These are phyloP conservation scores for Myxozyma mucilagina DNA, from an alignment of 805 yeast genomes.

Conservation along the genomic window DNA sequence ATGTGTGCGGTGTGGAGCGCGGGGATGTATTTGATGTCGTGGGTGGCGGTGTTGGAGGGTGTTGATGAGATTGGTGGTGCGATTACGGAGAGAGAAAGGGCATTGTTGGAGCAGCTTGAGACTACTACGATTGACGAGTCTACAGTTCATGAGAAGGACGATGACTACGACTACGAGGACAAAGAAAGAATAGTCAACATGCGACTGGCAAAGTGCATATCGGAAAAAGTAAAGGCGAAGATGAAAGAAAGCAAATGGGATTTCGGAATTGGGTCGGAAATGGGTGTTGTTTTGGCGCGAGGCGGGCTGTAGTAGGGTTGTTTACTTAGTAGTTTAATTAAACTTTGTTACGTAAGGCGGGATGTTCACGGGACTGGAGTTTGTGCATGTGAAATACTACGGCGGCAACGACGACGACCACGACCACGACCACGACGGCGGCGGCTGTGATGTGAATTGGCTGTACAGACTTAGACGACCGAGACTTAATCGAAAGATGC, in stretches of 20 bases:
- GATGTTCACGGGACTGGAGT: neutral
- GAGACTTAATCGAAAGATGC: neutral
- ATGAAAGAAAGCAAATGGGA: neutral
- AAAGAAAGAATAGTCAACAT: no score
- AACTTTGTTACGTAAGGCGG: neutral
- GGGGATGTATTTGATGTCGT: conserved; percentile 1
- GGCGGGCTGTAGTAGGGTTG: neutral
- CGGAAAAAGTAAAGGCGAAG: neutral
- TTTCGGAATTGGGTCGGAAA: conserved; percentile 1
- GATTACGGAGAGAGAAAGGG: neutral
- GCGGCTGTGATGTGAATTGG: neutral
- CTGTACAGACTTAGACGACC: neutral
- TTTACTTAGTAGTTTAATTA: neutral
- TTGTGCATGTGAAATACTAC: no score
- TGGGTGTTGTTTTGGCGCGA: conserved; percentile 5
- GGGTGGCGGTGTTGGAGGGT: conserved; percentile 3
- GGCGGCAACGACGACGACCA: no score
- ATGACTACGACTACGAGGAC: no score
- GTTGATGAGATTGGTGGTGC: conserved; percentile 1
- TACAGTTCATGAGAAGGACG: no score
- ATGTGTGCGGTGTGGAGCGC: conserved; percentile 2
- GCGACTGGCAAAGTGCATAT: neutral
- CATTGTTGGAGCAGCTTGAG: neutral
- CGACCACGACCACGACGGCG: no score
- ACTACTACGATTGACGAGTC: neutral